Conservation (phyloP, 805 yeast species). For the Wickerhamomyces mucosus region DNA sequence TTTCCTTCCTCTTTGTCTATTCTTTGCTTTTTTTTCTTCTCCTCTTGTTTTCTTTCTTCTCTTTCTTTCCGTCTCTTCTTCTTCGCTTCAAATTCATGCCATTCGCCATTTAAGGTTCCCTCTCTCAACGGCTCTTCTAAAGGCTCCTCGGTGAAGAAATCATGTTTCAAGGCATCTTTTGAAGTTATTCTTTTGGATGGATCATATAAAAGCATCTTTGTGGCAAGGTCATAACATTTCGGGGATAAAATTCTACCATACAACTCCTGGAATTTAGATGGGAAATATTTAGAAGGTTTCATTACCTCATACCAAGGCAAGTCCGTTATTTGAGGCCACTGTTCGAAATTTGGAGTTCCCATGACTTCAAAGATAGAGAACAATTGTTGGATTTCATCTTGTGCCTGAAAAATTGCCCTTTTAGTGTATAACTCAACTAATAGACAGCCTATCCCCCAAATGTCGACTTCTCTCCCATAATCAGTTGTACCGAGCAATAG, state of each 20-base stretch:
- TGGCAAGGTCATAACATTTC: constrained; percentile 56
- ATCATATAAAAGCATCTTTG: constrained; percentile 51
- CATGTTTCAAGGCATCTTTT: constrained; percentile 54
- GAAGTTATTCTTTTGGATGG: constrained; percentile 67
- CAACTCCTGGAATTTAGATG: constrained; percentile 28
- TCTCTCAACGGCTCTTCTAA: constrained; percentile 47
- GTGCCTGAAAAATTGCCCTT: constrained; percentile 76
- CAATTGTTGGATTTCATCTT: constrained; percentile 80
- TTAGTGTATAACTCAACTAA: constrained; percentile 72
- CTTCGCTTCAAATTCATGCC: constrained; percentile 97
- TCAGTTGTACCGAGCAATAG: constrained; percentile 81
- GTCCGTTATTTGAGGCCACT: constrained; percentile 71
- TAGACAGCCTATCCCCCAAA: constrained; percentile 96
- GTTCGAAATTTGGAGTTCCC: constrained; percentile 73
- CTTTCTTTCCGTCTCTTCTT: constrained; percentile 34
- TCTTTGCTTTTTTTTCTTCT: constrained; percentile 8
- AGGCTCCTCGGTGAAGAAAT: constrained; percentile 67
- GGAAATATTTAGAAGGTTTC: constrained; percentile 36
- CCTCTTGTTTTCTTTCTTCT: constrained; percentile 15
- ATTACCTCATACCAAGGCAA: constrained; percentile 92
- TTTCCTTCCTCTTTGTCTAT: constrained; percentile 1
- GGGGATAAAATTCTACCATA: constrained; percentile 36
- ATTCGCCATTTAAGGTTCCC: constrained; percentile 61
- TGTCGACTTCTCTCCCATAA: constrained; percentile 85
- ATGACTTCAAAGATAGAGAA: constrained; percentile 65